phyloP scores from a whole-genome alignment of 257 asterid genomes.

The Fraxinus pennsylvanica region DNA sequence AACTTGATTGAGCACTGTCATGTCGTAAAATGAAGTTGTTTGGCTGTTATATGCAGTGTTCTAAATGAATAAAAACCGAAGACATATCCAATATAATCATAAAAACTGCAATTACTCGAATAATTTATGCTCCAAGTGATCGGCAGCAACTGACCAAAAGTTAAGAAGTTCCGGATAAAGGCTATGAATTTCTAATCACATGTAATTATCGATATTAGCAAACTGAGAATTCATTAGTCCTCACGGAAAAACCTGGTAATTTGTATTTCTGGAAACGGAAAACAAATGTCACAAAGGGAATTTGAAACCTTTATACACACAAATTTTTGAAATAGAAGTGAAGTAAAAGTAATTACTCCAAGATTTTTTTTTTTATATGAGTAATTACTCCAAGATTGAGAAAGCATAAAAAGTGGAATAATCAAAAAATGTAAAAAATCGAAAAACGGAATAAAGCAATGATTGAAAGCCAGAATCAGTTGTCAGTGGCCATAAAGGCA shows the following conservation, averaged over 20 bases:
- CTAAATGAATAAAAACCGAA: not conserved
- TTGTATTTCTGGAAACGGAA: not conserved
- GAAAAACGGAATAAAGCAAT: not conserved
- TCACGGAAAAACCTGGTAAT: not conserved
- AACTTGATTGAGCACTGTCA: not conserved
- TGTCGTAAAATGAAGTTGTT: not conserved
- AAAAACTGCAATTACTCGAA: not conserved
- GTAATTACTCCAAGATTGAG: not conserved
- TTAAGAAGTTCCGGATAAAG: not conserved
- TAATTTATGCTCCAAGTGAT: not conserved
- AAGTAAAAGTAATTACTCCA: not conserved
- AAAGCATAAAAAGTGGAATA: not conserved
- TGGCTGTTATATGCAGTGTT: not conserved
- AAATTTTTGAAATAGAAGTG: not conserved
- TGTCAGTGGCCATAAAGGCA: not conserved
- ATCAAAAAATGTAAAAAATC: not conserved
- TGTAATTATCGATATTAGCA: not conserved
- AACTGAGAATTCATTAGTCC: not conserved
- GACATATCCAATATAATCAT: not conserved
- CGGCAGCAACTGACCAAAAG: not conserved
- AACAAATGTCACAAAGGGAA: not conserved
- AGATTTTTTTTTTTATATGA: not conserved
- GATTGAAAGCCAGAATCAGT: not conserved
- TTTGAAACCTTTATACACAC: not conserved
- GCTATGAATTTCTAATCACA: not conserved